A percentile compares a stretch with the other conserved stretches of the same genome.
phyloP scores from a whole-genome alignment of 1,139 yeast genomes.

The Blastobotrys petasosporus region DNA sequence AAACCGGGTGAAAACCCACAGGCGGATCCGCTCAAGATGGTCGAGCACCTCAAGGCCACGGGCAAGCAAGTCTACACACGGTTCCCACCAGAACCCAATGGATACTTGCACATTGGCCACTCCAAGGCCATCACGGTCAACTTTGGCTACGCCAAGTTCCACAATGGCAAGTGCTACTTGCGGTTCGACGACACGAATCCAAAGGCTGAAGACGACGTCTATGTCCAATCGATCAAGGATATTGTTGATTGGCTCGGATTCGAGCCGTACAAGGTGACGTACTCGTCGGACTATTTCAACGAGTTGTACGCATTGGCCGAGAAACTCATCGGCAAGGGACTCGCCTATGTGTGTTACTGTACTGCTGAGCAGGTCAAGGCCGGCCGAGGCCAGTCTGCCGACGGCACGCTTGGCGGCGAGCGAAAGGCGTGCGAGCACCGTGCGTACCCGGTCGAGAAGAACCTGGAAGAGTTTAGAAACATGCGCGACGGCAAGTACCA shows the following conservation, averaged over 20 bases:
- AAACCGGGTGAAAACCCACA: conserved; percentile 95
- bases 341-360: conserved; percentile 90
- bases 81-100: conserved; percentile 98
- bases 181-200: conserved; percentile 98
- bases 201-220: conserved; percentile 94
- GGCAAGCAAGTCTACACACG: conserved; percentile 83
- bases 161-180: conserved; percentile 81
- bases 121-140: conserved; percentile 96
- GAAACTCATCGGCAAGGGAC: conserved; percentile 57
- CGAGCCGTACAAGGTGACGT: conserved; percentile 86
- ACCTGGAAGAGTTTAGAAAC: conserved; percentile 70
- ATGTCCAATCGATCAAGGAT: conserved; percentile 73
- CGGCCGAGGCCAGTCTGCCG: conserved; percentile 84
- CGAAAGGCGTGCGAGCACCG: conserved; percentile 81
- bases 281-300: conserved; percentile 94
- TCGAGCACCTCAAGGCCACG: conserved; percentile 69
- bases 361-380: conserved; percentile 86
- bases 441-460: conserved; percentile 60
- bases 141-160: conserved; percentile 85
- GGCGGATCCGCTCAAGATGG: conserved; percentile 75
- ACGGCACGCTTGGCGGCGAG: conserved; percentile 91
- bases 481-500: conserved; percentile 87
- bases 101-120: conserved; percentile 94
- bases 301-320: conserved; percentile 83
- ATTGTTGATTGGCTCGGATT: conserved; percentile 94